Conservation (phyloP, 1,284 basidiomycete species). For the Ustilago vetiveriae region DNA sequence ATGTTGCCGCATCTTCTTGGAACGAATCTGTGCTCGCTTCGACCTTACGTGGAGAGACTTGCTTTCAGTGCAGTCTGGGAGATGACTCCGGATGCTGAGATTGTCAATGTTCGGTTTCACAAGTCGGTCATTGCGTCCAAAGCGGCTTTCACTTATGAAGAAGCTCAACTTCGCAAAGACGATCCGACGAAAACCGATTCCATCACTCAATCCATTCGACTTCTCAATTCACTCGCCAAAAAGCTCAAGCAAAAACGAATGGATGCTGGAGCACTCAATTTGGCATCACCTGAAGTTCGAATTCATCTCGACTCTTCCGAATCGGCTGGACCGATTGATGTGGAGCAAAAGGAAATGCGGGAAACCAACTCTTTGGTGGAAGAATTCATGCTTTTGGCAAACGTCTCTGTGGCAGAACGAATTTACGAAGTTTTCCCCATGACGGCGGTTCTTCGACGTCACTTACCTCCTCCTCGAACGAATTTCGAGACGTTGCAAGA, state of each 20-base stretch:
- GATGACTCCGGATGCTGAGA: constrained; percentile 74
- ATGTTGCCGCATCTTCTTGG: constrained; percentile 95
- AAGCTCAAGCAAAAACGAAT: constrained; percentile 88
- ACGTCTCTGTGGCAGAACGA: constrained; percentile 89
- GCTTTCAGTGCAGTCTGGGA: constrained; percentile 98
- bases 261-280: constrained; percentile 92
- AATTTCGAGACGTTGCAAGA: constrained; percentile 98
- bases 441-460: constrained; percentile 93
- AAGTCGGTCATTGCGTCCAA: constrained; percentile 98
- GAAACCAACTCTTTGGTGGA: constrained; percentile 98
- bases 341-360: constrained; percentile 90
- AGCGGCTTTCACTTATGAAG: constrained; percentile 96
- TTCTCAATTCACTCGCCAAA: constrained; percentile 87
- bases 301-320: constrained; percentile 91
- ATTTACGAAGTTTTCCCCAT: constrained; percentile 95
- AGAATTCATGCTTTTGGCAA: constrained; percentile 98
- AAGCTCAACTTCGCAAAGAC: constrained; percentile 93
- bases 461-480: constrained; percentile 87
- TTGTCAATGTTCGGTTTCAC: constrained; percentile 88
- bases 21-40: constrained; percentile 93
- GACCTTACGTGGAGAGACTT: constrained; percentile 90
- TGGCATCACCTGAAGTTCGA: constrained; percentile 97
- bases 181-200: constrained; percentile 81
- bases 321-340: constrained; percentile 92
- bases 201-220: constrained; percentile 85